phyloP scores from a whole-genome alignment of 257 asterid genomes.

The Cynanchum wilfordii region DNA sequence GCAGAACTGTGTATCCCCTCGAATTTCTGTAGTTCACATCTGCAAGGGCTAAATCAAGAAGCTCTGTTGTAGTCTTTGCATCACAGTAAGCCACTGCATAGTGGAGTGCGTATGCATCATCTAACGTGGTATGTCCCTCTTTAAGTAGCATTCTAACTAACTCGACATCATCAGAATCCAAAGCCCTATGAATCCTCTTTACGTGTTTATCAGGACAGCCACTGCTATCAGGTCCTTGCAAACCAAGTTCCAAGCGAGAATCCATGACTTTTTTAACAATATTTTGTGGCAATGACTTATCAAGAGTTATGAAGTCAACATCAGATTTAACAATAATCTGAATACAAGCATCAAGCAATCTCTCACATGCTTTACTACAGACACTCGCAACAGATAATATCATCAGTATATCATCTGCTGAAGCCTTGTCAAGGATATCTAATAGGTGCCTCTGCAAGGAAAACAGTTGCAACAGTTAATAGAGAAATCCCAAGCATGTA shows the following conservation, averaged over 20 bases:
- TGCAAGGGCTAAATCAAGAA: slow-evolving; percentile 84
- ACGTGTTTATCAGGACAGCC: slow-evolving; percentile 71
- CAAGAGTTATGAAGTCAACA: slow-evolving; percentile 72
- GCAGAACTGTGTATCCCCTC: slow-evolving; percentile 90
- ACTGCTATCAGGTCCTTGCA: slow-evolving; percentile 41
- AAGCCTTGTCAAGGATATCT: slow-evolving; percentile 65
- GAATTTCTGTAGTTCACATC: slow-evolving; percentile 73
- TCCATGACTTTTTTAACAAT: slow-evolving; percentile 56
- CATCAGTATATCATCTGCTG: slow-evolving; percentile 67
- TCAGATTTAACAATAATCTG: slow-evolving; percentile 79
- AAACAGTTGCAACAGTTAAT: slow-evolving; percentile 2
- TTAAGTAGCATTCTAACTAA: slow-evolving; percentile 79
- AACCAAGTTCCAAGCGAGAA: slow-evolving; percentile 48
- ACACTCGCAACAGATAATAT: slow-evolving; percentile 62
- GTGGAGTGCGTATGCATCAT: slow-evolving; percentile 83
- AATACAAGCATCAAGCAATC: slow-evolving; percentile 50
- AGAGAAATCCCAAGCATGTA: not conserved
- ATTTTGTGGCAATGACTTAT: slow-evolving; percentile 63
- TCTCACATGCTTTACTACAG: slow-evolving; percentile 54
- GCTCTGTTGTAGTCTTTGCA: slow-evolving; percentile 84
- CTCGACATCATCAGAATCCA: slow-evolving; percentile 96
- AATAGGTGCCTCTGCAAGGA: slow-evolving; percentile 59
- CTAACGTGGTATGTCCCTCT: slow-evolving; percentile 79
- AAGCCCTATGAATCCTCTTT: slow-evolving; percentile 84
- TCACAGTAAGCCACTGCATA: slow-evolving; percentile 96